Evolutionary conservation across 306 rosid species (phyloP), one percentile per base, ranked within the genome.

Genomic region (Bauhinia variegata): DNA sequence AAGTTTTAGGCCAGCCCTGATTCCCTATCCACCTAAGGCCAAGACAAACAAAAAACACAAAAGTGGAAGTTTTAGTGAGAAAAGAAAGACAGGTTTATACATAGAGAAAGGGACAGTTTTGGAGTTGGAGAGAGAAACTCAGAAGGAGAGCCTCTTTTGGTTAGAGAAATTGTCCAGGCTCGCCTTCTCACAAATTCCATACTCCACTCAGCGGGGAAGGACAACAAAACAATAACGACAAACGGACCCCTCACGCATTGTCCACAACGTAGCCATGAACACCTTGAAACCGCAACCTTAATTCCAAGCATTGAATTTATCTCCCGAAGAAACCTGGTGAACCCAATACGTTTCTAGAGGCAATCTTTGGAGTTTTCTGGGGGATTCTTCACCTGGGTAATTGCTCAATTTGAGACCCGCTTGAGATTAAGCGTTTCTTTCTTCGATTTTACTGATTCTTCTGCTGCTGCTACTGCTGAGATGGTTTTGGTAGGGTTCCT

Each of bases 211-310:
- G 79, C 80, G 53, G 74, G 11, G 80, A 77, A 77, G 76, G 80
- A 83, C 83, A 84, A 71, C 69, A 79, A 83, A 84, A 42, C 77
- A 79, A 54, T 84, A 78, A 83, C 80, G 92, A 91, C 95, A 88
- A 87, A 58, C 60, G 51, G 73, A 70, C 75, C 77, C 85, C 72
- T 82, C 84, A 78, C 86, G 86, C 88, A 75, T 79, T 80, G 83
- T 85, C 83, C 86, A 86, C 89, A 86, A 76, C 86, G 77, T 86
- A 67, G 84, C 82, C 83, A 70, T 72, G 80, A 71, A 78, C 75
- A 70, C 74, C 61, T 82, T 73, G 62, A 75, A 75, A 74, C 74
- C 44, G 66, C 5, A 67, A 59, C 65, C 77, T 73, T 37, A 57
- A 11, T 60, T 60, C 84, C 74, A 39, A 73, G 60, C 57, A 60